phyloP scores from a whole-genome alignment of 306 rosid species.

The Ormosia semicastrata region DNA sequence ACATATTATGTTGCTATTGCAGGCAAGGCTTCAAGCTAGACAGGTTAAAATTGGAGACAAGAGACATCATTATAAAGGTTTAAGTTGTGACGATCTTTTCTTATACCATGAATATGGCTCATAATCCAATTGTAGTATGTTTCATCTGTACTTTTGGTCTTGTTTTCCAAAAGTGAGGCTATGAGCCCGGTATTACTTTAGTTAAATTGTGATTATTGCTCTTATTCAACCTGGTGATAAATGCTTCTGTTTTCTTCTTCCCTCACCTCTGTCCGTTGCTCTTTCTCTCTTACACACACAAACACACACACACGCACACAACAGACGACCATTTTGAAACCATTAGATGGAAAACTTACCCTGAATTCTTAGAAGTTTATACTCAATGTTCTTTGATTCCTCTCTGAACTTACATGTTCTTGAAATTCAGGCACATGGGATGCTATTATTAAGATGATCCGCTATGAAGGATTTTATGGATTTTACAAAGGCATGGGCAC shows the following conservation, averaged over 20 bases:
- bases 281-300: not conserved
- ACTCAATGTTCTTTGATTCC: not conserved
- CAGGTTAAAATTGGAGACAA: conserved; percentile 71
- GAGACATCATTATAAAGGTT: conserved; percentile 82
- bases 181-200: not conserved
- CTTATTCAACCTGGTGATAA: not conserved
- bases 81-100: conserved; percentile 13
- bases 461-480: conserved; percentile 72
- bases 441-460: conserved; percentile 85
- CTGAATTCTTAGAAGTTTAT: not conserved
- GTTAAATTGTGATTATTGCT: not conserved
- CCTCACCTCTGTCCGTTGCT: not conserved
- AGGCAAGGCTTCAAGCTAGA: conserved; percentile 92
- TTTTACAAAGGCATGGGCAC: conserved; percentile 97
- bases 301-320: not conserved
- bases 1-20: conserved; percentile 33
- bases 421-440: conserved; percentile 76
- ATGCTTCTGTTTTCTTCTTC: not conserved
- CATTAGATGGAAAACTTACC: not conserved
- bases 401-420: conserved; percentile 9
- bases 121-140: not conserved
- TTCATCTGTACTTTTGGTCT: not conserved
- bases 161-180: not conserved
- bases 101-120: conserved; percentile 7
- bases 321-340: not conserved